Evolutionary conservation across 352 stramenopile genomes (phyloP), one percentile per base, ranked within the genome.

Genomic region (Globisporangium acanthophoron): DNA sequence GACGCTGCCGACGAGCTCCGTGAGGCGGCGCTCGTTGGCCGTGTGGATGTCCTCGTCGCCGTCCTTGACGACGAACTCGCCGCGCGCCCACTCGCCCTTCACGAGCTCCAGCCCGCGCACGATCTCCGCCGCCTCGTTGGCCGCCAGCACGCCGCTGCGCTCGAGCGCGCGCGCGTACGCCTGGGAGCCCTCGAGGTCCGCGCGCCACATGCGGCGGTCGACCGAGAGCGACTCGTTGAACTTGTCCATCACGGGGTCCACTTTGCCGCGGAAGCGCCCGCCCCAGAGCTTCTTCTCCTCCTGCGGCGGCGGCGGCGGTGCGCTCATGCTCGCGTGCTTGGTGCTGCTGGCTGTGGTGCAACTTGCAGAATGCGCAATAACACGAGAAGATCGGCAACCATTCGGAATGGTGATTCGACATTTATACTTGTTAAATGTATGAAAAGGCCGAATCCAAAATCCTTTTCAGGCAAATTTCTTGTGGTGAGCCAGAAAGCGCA

Each of bases 31-130:
- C 72, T 99, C 97, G 70, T 99, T 99, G 47, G 97, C 97, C 47
- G 97, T 99, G 78, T 99, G 97, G 68, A 99, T 99, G 76, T 99
- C 97, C 74, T 99, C 97, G 72, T 99, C 97, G 46, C 93, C 92
- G 11, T 92, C 70, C 62, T 98, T 96, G 16, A 96, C 65, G 58
- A 90, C 72, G 64, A 98, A 97, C 24, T 55, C 69, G 43, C 78
- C 76, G 21, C 52, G 52, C 24, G 58, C 70, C 96, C 96, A 99
- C 78, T 99, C 96, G 31, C 69, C 66, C 41, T 87, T 66, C 43
- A 98, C 85, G 40, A 77, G 52, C 58, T 95, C 72, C 11, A 99
- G 81, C 5, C 96, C 96, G 29, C 77, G 59, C 9, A 96, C 73
- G 52, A 99, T 96, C 52, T 76, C 59, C 35, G 76, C 60, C 2